Percentiles rank a stretch among this genome's conserved stretches.
These are phyloP conservation scores for Micromonas pusilla DNA, from an alignment of 139 green algal genomes.

Conservation along the genomic window DNA sequence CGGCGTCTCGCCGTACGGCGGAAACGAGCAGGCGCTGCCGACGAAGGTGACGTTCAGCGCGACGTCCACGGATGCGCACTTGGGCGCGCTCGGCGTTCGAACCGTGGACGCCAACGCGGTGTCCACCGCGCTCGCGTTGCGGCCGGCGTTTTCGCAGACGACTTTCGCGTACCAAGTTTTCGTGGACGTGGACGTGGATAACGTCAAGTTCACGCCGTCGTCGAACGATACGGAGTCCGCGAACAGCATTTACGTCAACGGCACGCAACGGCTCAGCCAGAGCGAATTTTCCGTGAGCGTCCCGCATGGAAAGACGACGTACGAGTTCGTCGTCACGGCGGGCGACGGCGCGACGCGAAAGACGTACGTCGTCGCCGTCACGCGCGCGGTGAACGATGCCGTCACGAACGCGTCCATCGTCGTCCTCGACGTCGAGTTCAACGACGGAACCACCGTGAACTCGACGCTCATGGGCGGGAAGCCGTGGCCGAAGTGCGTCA, in stretches of 20 bases:
- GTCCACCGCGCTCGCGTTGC: neutral
- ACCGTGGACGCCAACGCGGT: neutral
- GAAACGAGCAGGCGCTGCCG: neutral
- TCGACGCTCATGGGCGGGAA: slow-evolving; percentile 9
- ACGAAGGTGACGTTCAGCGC: neutral
- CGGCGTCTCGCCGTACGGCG: neutral
- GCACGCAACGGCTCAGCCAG: neutral
- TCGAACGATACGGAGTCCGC: neutral
- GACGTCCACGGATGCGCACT: neutral
- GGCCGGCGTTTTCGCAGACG: neutral
- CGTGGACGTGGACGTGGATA: neutral
- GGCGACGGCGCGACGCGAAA: neutral
- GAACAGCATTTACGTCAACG: neutral
- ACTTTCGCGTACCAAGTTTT: neutral
- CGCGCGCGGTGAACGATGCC: neutral
- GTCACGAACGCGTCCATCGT: neutral
- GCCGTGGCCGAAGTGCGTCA: slow-evolving; percentile 1
- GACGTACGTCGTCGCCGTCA: neutral
- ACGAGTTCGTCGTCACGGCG: slow-evolving; percentile 2
- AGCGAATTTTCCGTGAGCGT: neutral
- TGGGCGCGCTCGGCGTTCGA: neutral
- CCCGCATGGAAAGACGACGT: neutral
- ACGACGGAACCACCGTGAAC: slow-evolving; percentile 9
- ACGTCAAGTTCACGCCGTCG: neutral
- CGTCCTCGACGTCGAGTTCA: neutral